A percentile compares a stretch with the other conserved stretches of the same genome.
Conservation (phyloP, 73 alveolate species). For the Paramecium sexaurelia region DNA sequence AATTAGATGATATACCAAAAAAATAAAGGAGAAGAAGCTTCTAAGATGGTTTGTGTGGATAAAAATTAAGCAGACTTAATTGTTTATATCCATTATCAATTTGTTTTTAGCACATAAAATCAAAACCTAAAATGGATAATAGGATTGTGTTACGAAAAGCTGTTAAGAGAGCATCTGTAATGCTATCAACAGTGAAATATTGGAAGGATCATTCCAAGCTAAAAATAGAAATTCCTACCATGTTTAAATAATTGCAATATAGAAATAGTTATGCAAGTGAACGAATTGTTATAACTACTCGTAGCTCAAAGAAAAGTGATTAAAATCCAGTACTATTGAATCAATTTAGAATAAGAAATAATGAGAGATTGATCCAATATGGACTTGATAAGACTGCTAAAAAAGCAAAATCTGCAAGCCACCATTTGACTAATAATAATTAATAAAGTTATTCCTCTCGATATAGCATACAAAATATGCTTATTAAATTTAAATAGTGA, state of each 20-base stretch:
- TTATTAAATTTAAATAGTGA: neutral
- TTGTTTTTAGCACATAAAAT: neutral
- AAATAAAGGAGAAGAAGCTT: neutral
- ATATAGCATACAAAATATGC: neutral
- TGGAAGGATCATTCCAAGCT: neutral
- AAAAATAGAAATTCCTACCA: neutral
- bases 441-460: neutral
- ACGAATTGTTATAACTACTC: neutral
- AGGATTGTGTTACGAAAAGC: neutral
- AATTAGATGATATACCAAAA: neutral
- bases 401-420: neutral
- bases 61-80: neutral
- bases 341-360: neutral
- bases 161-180: neutral
- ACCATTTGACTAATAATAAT: neutral
- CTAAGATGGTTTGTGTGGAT: neutral
- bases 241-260: neutral
- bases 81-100: neutral
- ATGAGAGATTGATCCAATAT: neutral
- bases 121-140: neutral
- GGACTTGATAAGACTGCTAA: neutral
- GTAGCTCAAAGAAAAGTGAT: neutral
- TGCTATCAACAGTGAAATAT: neutral
- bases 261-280: neutral
- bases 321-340: neutral